Evolutionary conservation across 2,329 filamentous ascomycete species (phyloP).

Genomic region (Curvularia eragrostidis): DNA sequence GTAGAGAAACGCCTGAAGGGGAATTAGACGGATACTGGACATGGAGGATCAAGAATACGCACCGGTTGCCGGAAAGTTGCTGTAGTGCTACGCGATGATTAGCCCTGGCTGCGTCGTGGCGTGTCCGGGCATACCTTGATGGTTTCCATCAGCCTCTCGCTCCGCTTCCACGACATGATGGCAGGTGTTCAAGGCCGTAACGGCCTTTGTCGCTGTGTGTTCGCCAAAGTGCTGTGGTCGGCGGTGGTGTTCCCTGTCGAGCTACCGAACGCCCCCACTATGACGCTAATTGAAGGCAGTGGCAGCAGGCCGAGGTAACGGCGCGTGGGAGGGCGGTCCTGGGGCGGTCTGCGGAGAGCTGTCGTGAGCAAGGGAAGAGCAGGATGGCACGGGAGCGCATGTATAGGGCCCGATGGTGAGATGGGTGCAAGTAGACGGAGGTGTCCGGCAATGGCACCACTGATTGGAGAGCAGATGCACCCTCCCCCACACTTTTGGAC

Average conservation of each 20-base stretch:
- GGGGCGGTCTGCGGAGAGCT: slow-evolving; percentile 8
- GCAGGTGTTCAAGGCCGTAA: slow-evolving; percentile 44
- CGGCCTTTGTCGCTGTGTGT: slow-evolving; percentile 40
- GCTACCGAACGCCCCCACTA: slow-evolving; percentile 39
- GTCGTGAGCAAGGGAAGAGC: not conserved
- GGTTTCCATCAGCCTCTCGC: slow-evolving; percentile 90
- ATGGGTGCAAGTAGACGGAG: slow-evolving; percentile 19
- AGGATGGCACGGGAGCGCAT: slow-evolving; percentile 4
- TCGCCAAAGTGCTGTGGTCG: slow-evolving; percentile 40
- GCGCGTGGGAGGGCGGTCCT: slow-evolving; percentile 8
- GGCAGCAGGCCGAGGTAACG: slow-evolving; percentile 39
- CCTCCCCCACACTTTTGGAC: slow-evolving; percentile 41
- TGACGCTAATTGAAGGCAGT: slow-evolving; percentile 40
- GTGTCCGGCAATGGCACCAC: slow-evolving; percentile 24
- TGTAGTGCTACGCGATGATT: slow-evolving; percentile 70
- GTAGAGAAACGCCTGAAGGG: slow-evolving; percentile 67
- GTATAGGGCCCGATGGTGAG: slow-evolving; percentile 9
- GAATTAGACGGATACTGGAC: slow-evolving; percentile 24
- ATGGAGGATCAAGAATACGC: slow-evolving; percentile 76
- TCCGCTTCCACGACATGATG: slow-evolving; percentile 92
- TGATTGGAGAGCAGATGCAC: slow-evolving; percentile 22
- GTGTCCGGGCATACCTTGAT: slow-evolving; percentile 65
- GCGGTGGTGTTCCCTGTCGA: slow-evolving; percentile 17
- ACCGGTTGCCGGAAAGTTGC: slow-evolving; percentile 94
- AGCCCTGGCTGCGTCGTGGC: slow-evolving; percentile 22